Evolutionary conservation across 306 rosid species (phyloP), one percentile per base, ranked within the genome.

Genomic region (Morella rubra): DNA sequence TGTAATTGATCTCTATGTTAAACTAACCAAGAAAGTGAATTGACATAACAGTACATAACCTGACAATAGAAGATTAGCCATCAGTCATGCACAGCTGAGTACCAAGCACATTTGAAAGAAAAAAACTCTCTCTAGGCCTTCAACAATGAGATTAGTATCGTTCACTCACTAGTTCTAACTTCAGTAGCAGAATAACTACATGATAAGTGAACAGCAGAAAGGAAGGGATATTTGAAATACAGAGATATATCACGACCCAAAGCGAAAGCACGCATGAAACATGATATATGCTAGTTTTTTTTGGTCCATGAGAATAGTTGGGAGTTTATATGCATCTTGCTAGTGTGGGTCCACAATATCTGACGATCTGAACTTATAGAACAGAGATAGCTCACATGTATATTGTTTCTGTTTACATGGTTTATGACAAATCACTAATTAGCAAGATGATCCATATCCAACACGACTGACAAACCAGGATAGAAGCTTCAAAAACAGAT

Each of bases 51-150:
- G 76, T 61, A 7, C 66, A 68, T 45, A 42, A 72, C 46, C 56
- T 40, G 37, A 77, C 37, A 46, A 66, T 67, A 79, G 44, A 79
- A 72, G 66, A 73, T 68, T 73, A 74, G 8, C 53, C 70, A 76
- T 32, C n/a, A 67, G 56, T 16, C 42, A 52, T 51, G 49, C 47
- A 52, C 5, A 5, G 14, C 22, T 72, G 61, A 32, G 47, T 72
- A 11, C 18, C 27, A 72, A n/a, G 18, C 5, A 56, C 8, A 45
- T 16, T 42, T 65, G 71, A 4, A 65, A 65, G 10, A 65, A 49
- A 12, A 49, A 49, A 49, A 49, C 14, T 11, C 52, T 27, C 32
- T 27, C 32, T 27, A 27, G 32, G 32, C 32, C 2, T 27, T 27
- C 32, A 27, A 27, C 32, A 27, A 27, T 27, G 32, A 27, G 32